Evolutionary conservation across 2,329 filamentous ascomycete genomes (phyloP).

Genomic region (Aaosphaeria arxii): DNA sequence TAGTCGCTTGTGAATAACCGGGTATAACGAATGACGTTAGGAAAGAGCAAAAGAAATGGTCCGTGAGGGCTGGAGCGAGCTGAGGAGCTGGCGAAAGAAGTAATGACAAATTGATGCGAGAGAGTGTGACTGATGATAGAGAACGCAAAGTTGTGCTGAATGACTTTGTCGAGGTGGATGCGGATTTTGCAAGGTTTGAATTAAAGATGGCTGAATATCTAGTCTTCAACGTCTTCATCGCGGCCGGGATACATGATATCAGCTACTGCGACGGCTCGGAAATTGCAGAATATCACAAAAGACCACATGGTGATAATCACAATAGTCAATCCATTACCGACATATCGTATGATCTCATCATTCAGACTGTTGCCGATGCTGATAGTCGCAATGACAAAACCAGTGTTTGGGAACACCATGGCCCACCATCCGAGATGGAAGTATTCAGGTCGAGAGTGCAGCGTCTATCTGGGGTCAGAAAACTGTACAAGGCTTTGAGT

Average conservation of each 20-base stretch:
- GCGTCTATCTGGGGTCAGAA: slow-evolving; percentile 20
- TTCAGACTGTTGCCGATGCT: slow-evolving; percentile 35
- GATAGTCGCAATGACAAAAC: slow-evolving; percentile 44
- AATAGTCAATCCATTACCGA: slow-evolving; percentile 50
- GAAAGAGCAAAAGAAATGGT: background rate
- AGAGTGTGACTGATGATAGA: background rate
- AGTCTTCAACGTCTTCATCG: slow-evolving; percentile 53
- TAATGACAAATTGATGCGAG: background rate
- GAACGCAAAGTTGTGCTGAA: background rate
- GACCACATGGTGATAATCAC: slow-evolving; percentile 52
- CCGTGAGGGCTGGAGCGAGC: too few species aligned
- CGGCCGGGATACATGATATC: slow-evolving; percentile 59
- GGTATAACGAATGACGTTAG: background rate
- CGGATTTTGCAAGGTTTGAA: background rate
- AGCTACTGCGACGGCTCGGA: slow-evolving; percentile 49
- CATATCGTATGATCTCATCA: slow-evolving; percentile 34
- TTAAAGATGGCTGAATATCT: slow-evolving; percentile 2
- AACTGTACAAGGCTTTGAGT: slow-evolving; percentile 20
- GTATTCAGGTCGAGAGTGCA: slow-evolving; percentile 43
- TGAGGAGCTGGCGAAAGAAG: background rate
- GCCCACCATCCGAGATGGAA: slow-evolving; percentile 65
- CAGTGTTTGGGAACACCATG: slow-evolving; percentile 46
- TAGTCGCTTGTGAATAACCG: background rate
- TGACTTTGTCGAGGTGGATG: background rate
- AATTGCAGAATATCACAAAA: slow-evolving; percentile 52